phyloP scores from a whole-genome alignment of 306 rosid species.

The Luffa acutangula region DNA sequence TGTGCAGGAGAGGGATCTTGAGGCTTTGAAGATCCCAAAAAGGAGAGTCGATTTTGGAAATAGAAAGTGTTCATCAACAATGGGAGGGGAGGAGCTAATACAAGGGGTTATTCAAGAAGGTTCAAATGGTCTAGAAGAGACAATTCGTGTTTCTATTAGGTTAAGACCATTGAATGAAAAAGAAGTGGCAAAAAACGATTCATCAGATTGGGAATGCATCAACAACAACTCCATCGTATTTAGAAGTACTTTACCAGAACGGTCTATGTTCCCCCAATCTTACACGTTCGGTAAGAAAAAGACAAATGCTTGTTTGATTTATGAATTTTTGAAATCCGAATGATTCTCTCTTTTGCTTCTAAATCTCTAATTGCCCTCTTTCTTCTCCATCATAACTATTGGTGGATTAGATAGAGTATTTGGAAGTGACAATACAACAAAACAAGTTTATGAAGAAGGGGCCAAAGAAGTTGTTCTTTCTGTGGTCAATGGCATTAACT shows the following conservation, averaged over 20 bases:
- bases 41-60: not conserved
- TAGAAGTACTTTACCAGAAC: conserved; percentile 33
- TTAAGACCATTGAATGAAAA: conserved; percentile 67
- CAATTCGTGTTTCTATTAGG: conserved; percentile 58
- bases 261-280: conserved; percentile 27
- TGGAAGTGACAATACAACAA: conserved; percentile 42
- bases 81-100: conserved; percentile 17
- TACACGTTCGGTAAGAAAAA: conserved; percentile 43
- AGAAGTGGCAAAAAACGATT: conserved; percentile 39
- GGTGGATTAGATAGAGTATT: conserved; percentile 58
- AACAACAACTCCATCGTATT: conserved; percentile 29
- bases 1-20: conserved; percentile 6
- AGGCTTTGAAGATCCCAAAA: not conserved
- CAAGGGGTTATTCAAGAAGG: not conserved
- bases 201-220: conserved; percentile 48
- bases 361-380: not conserved
- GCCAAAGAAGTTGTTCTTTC: conserved; percentile 79
- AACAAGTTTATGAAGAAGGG: conserved; percentile 65
- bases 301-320: not conserved
- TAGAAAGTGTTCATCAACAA: conserved; percentile 2
- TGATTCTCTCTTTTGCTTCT: not conserved
- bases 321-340: too few relatives aligned
- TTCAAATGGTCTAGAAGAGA: conserved; percentile 40
- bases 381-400: not conserved
- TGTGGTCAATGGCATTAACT: conserved; percentile 72